A percentile compares a stretch with the other conserved stretches of the same genome.
Evolutionary conservation across 2,329 filamentous ascomycete species (phyloP).

Genomic region (Acrodontium crateriforme): DNA sequence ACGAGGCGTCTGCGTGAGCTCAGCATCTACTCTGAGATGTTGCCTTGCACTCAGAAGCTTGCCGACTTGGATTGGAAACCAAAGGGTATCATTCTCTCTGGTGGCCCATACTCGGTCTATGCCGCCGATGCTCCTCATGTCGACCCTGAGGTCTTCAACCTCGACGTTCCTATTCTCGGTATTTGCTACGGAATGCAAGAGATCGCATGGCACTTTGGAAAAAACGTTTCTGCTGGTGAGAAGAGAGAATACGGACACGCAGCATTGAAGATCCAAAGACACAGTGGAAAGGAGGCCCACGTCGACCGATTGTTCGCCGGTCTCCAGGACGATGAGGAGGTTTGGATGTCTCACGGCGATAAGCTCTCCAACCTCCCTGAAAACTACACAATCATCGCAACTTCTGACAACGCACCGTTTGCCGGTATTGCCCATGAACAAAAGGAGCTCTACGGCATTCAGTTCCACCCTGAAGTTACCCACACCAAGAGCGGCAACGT

Average conservation of each 20-base stretch:
- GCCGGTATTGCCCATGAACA: constrained; percentile 63
- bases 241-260: constrained; percentile 61
- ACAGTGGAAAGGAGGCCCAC: constrained; percentile 42
- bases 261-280: constrained; percentile 46
- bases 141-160: constrained; percentile 68
- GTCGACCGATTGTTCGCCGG: constrained; percentile 69
- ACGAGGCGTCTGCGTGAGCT: constrained; percentile 61
- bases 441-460: constrained; percentile 65
- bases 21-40: constrained; percentile 76
- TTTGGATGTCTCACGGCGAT: constrained; percentile 84
- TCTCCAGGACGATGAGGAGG: constrained; percentile 54
- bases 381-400: constrained; percentile 60
- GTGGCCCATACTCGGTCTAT: constrained; percentile 67
- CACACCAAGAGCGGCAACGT: constrained; percentile 57
- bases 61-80: constrained; percentile 65
- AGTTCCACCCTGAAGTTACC: constrained; percentile 81
- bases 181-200: constrained; percentile 58
- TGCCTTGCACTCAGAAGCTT: constrained; percentile 74
- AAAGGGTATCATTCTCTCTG: constrained; percentile 67
- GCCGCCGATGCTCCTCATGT: constrained; percentile 63
- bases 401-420: constrained; percentile 60
- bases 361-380: constrained; percentile 65
- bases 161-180: constrained; percentile 47
- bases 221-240: constrained; percentile 55
- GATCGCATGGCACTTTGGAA: constrained; percentile 55